Base-by-base conservation (phyloP, 2,329 filamentous ascomycete genomes). In the Myriosclerotinia curreyana region DNA sequence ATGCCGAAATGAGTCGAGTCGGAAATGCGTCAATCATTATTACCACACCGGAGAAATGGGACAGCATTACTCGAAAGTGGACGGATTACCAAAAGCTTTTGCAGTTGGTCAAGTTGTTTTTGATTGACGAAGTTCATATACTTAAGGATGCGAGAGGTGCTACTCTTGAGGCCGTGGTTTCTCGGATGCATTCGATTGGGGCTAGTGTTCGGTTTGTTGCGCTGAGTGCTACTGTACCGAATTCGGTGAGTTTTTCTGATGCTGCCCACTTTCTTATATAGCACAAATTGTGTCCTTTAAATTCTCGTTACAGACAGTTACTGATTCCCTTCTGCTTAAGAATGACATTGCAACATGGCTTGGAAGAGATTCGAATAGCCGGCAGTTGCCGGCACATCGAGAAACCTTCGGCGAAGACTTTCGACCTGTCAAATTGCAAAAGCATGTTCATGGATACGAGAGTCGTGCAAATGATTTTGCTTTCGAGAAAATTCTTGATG, bases 21-120 rank as follows among this genome's bases (percentile, higher is more conserved):
- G 87, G 91, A 66, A 85, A 81, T 69, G 91, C 91, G 3, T 87
- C 87, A 54, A 90, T 96, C 67, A 94, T 96, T 69, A 83, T 96
- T 67, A 95, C 92, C 0, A 96, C 91, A 0, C 91, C 92, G 0
- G 91, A 96, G 75, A 96, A 96, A 72, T 96, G 91, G 91, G 91
- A 96, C 73, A 94, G 90, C 66, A 87, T 95, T 74, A 96, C 92
- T 0, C 82, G 91, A 22, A 93, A 91, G 72, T 96, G 92, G 92
- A 86, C 87, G 69, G 91, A 96, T 70, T 89, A 96, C 71, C 82
- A 83, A 60, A 89, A 82, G 68, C 78, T 96, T 22, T 85, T 96
- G 76, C 83, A 88, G 65, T 80, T 93, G 67, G 84, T 96, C 53
- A 90, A 88, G 66, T 78, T 96, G 0, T 91, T 95, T 67, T 81